phyloP scores from a whole-genome alignment of 2,329 filamentous ascomycete genomes.

The Chrysoporthe austroafricana region DNA sequence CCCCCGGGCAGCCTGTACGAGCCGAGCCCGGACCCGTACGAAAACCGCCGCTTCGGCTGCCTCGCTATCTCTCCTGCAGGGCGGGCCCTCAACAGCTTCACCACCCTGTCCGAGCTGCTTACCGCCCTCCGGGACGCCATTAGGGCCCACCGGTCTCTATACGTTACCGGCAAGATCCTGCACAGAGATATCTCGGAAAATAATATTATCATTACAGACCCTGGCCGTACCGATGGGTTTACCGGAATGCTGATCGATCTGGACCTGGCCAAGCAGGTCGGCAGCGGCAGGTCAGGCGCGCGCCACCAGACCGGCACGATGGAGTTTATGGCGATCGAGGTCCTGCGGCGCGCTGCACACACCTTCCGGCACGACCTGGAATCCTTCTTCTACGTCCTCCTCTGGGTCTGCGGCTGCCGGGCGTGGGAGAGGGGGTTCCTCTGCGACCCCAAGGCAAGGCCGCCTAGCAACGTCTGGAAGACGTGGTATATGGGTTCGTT shows the following conservation, averaged over 20 bases:
- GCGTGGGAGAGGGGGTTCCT: not conserved
- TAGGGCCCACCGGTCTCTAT: slow-evolving; percentile 42
- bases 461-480: not conserved
- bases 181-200: slow-evolving; percentile 42
- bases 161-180: slow-evolving; percentile 39
- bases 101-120: slow-evolving; percentile 39
- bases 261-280: slow-evolving; percentile 37
- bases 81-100: slow-evolving; percentile 35
- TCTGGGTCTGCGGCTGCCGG: slow-evolving; percentile 5
- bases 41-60: slow-evolving; percentile 38
- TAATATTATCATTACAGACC: slow-evolving; percentile 43
- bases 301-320: slow-evolving; percentile 37
- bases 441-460: not conserved
- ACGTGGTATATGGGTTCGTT: not conserved
- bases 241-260: slow-evolving; percentile 42
- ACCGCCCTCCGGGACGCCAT: slow-evolving; percentile 40
- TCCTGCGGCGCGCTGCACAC: slow-evolving; percentile 37
- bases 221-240: slow-evolving; percentile 27
- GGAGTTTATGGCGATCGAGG: slow-evolving; percentile 41
- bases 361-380: slow-evolving; percentile 36
- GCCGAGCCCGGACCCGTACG: slow-evolving; percentile 24
- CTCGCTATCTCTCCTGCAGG: slow-evolving; percentile 38
- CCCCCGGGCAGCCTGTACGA: not conserved
- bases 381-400: slow-evolving; percentile 23
- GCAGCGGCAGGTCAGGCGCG: slow-evolving; percentile 32